Base-by-base conservation (phyloP, 2,329 filamentous ascomycete species). In the Paecilomyces dactylethromorphus region DNA sequence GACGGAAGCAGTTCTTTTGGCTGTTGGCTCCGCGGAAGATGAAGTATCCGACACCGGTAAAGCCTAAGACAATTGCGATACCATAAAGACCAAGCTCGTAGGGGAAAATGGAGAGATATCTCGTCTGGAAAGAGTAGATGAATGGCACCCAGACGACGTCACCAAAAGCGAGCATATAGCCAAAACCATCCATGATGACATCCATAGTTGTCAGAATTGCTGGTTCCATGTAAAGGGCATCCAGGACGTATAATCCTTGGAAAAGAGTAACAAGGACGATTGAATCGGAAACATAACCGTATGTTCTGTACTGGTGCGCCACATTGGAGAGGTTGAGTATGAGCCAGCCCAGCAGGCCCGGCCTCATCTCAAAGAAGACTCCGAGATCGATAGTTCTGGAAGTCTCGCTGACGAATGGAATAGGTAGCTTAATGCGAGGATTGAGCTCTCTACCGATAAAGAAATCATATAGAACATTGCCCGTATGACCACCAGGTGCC, bases 391-490 rank as follows among this genome's bases (percentile, higher is more conserved):
- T 82, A 66, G 91, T 89, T 12, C 72, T 71, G 18, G 74, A 70
- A 21, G 70, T 65, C 54, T 78, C 76, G 59, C 91, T 91, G 63
- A 96, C 82, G 54, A 95, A 73, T 1, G 92, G 92, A 24, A 96
- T 78, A 0, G 82, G 76, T 26, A 79, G 62, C 21, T 64, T 85
- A 60, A 95, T 75, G 54, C 92, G 90, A 2, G 93, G 93, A 76
- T 97, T 97, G 61, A 97, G 86, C 75, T 97, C 93, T 29, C 93
- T 90, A 21, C 93, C 93, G 64, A 97, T 97, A 77, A 92, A 97
- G 86, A 91, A 97, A 76, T 97, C 93, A 74, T 97, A 97, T 39
- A 97, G 76, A 63, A 91, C 78, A 74, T 96, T 97, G 59, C 92
- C 92, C 1, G 86, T 87, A 69, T 89, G 84, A 15, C 92, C 92